Evolutionary conservation across 1,139 yeast species (phyloP).

Genomic region (Magnusiomyces fungicola): DNA sequence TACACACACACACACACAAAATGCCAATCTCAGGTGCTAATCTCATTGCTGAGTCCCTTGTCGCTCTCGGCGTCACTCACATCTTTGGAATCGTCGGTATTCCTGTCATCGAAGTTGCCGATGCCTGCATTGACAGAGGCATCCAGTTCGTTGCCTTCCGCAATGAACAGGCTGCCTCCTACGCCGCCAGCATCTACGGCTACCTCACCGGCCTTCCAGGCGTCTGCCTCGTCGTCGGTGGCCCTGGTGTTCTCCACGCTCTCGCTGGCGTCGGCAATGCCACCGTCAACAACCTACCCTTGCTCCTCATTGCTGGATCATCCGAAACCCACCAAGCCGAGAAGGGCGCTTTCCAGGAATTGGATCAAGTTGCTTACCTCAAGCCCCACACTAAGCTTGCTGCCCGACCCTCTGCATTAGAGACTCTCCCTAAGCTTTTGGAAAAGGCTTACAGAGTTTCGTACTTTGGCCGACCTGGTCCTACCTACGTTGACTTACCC

Average conservation of each 20-base stretch:
- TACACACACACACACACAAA: background rate
- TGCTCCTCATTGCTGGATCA: constrained; percentile 55
- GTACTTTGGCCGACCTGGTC: constrained; percentile 48
- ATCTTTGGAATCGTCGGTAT: constrained; percentile 65
- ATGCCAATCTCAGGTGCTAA: constrained; percentile 32
- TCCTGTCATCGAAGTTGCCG: constrained; percentile 56
- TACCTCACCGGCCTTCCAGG: constrained; percentile 56
- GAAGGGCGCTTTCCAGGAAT: constrained; percentile 60
- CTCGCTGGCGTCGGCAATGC: constrained; percentile 58
- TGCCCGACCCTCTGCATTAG: constrained; percentile 37
- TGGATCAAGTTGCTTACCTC: constrained; percentile 50
- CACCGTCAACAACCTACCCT: constrained; percentile 50
- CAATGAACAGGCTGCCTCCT: constrained; percentile 63
- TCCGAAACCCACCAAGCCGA: constrained; percentile 41
- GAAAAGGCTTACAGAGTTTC: constrained; percentile 45
- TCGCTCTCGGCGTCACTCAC: constrained; percentile 42
- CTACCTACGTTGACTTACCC: constrained; percentile 56
- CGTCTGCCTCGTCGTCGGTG: constrained; percentile 59
- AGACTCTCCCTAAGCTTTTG: constrained; percentile 37
- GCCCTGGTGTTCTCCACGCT: constrained; percentile 62
- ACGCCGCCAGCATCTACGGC: constrained; percentile 63
- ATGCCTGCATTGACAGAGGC: constrained; percentile 45
- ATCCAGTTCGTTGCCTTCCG: constrained; percentile 51
- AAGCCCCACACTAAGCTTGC: constrained; percentile 43
- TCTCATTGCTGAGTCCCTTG: constrained; percentile 41